Evolutionary conservation across 208 protist genomes (phyloP).

Genomic region (Lotmaria passim): DNA sequence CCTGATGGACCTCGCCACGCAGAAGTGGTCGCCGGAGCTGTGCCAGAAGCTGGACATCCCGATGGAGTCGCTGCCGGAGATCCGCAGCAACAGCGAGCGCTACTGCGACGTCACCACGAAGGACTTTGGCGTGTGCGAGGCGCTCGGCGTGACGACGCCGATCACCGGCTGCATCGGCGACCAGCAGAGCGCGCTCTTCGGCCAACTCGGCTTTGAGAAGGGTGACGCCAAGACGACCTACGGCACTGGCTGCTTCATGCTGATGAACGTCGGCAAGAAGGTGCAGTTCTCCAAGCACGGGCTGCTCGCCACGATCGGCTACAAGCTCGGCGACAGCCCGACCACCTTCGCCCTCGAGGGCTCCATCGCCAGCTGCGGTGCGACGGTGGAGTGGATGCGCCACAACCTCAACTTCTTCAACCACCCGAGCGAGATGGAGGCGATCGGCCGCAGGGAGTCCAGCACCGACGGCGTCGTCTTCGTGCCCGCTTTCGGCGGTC

Average conservation of each 20-base stretch:
- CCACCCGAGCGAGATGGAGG: constrained; percentile 66
- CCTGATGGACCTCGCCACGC: constrained; percentile 96
- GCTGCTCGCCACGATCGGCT: constrained; percentile 96
- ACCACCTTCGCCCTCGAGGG: constrained; percentile 90
- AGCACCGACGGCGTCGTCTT: constrained; percentile 93
- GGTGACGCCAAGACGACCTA: constrained; percentile 98
- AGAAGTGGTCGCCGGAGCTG: constrained; percentile 94
- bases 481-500: constrained; percentile 97
- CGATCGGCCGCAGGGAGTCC: constrained; percentile 49
- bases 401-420: constrained; percentile 93
- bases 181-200: constrained; percentile 97
- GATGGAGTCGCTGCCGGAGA: constrained; percentile 86
- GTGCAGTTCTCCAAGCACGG: constrained; percentile 88
- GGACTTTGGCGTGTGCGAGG: constrained; percentile 38
- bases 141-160: constrained; percentile 44
- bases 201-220: constrained; percentile 92
- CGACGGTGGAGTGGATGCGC: constrained; percentile 94
- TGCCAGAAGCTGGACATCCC: constrained; percentile 87
- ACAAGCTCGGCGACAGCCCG: constrained; percentile 83
- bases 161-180: constrained; percentile 95
- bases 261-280: constrained; percentile 96
- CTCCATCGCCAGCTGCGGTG: constrained; percentile 92
- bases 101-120: constrained; percentile 48
- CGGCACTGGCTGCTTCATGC: constrained; percentile 98
- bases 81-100: constrained; percentile 88